These are phyloP conservation scores for Mycena pura DNA, from an alignment of 768 basidiomycete genomes.

Conservation along the genomic window DNA sequence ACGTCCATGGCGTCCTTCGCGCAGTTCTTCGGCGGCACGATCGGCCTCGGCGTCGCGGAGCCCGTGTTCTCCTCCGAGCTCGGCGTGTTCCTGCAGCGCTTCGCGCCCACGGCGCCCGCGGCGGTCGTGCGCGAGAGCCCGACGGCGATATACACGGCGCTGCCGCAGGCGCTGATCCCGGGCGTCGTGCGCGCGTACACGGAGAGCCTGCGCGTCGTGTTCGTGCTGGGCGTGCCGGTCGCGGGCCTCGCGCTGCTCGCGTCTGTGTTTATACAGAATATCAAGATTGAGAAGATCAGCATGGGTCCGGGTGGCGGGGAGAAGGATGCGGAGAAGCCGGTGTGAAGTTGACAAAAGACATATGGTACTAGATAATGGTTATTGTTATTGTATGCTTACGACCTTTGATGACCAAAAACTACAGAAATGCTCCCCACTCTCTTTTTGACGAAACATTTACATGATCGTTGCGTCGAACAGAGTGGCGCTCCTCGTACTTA, in stretches of 20 bases:
- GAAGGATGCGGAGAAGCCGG: too few species aligned
- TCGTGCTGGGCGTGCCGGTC: slow-evolving; percentile 16
- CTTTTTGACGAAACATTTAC: too few species aligned
- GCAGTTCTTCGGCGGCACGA: slow-evolving; percentile 21
- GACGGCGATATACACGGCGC: slow-evolving; percentile 19
- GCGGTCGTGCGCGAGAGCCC: slow-evolving; percentile 16
- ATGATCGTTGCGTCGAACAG: too few species aligned
- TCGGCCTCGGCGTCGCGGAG: slow-evolving; percentile 18
- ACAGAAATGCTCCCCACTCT: too few species aligned
- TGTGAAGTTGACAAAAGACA: too few species aligned
- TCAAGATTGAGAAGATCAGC: slow-evolving; percentile 9
- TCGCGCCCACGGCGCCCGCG: slow-evolving; percentile 19
- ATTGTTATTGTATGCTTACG: too few species aligned
- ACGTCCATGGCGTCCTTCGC: slow-evolving; percentile 19
- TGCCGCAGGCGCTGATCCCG: slow-evolving; percentile 13
- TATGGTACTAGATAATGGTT: too few species aligned
- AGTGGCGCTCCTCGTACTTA: too few species aligned
- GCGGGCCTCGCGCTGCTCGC: not conserved
- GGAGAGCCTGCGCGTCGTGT: slow-evolving; percentile 11
- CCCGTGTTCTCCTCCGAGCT: slow-evolving; percentile 16
- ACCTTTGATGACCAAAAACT: too few species aligned
- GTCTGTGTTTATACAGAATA: not conserved
- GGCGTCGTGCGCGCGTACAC: slow-evolving; percentile 21
- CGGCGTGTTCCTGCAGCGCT: not conserved
- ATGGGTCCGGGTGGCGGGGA: too few species aligned